These are phyloP conservation scores for Backusella tarrabulga DNA, from an alignment of 192 early-diverging fungal species.

Conservation along the genomic window DNA sequence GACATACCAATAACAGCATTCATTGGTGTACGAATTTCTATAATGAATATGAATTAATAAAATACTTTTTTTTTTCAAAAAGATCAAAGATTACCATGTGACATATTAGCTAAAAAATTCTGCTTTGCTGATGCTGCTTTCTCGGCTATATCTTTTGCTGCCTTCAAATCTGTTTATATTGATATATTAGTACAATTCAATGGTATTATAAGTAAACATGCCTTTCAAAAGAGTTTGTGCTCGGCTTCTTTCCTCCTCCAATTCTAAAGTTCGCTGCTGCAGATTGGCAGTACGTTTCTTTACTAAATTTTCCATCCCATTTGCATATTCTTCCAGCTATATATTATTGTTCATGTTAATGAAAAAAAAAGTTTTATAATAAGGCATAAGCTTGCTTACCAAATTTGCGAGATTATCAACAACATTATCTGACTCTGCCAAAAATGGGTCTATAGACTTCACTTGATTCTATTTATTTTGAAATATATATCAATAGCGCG, in stretches of 20 bases:
- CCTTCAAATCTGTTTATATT: constrained; percentile 33
- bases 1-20: constrained; percentile 76
- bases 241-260: constrained; percentile 42
- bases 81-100: constrained; percentile 38
- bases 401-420: constrained; percentile 44
- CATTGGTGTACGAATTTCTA: constrained; percentile 71
- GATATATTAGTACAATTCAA: not conserved
- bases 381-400: not conserved
- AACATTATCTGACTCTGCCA: not conserved
- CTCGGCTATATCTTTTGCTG: constrained; percentile 51
- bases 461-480: constrained; percentile 5
- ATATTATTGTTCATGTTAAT: not conserved
- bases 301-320: constrained; percentile 46
- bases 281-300: constrained; percentile 39
- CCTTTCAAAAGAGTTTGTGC: constrained; percentile 33
- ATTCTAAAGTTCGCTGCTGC: constrained; percentile 39
- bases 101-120: constrained; percentile 68
- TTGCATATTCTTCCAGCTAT: constrained; percentile 44
- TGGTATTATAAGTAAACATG: not conserved
- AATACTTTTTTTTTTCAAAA: not conserved
- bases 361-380: not conserved
- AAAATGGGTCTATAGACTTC: constrained; percentile 9
- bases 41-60: not conserved
- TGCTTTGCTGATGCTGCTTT: constrained; percentile 44
- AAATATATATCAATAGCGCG: not conserved